Conservation (phyloP, 495 filamentous ascomycete genomes). For the Podospora anserina region DNA sequence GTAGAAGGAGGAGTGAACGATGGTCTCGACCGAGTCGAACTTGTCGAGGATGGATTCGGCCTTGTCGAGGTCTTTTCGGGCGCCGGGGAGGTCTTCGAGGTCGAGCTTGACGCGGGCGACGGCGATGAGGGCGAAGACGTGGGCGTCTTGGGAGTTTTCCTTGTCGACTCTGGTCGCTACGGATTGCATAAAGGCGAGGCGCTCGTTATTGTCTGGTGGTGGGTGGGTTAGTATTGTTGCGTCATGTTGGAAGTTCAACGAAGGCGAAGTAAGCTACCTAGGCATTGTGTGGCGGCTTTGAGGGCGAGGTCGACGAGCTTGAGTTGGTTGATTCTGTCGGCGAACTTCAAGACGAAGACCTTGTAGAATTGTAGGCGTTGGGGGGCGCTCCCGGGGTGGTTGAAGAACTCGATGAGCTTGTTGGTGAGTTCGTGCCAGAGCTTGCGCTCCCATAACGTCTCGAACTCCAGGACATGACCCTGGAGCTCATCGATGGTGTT, state of each 20-base stretch:
- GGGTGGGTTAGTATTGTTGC: not conserved
- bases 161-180: conserved; percentile 87
- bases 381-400: conserved; percentile 68
- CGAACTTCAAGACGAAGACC: conserved; percentile 91
- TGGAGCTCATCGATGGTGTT: conserved; percentile 85
- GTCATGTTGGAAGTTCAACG: conserved; percentile 17
- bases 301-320: conserved; percentile 90
- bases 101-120: conserved; percentile 85
- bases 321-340: conserved; percentile 97
- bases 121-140: conserved; percentile 87
- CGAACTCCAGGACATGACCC: conserved; percentile 82
- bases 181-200: conserved; percentile 78
- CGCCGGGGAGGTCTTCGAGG: conserved; percentile 67
- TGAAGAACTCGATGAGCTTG: conserved; percentile 83
- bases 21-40: conserved; percentile 93
- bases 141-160: conserved; percentile 90
- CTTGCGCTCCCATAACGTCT: conserved; percentile 97
- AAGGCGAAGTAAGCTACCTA: conserved; percentile 51
- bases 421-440: conserved; percentile 99
- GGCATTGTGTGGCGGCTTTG: conserved; percentile 80
- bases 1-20: conserved; percentile 97
- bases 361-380: conserved; percentile 89
- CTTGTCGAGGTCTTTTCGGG: conserved; percentile 79
- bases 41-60: conserved; percentile 83
- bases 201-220: conserved; percentile 74